These are phyloP conservation scores for Rhizoclosmatium globosum DNA, from an alignment of 192 early-diverging fungal genomes.

Conservation along the genomic window DNA sequence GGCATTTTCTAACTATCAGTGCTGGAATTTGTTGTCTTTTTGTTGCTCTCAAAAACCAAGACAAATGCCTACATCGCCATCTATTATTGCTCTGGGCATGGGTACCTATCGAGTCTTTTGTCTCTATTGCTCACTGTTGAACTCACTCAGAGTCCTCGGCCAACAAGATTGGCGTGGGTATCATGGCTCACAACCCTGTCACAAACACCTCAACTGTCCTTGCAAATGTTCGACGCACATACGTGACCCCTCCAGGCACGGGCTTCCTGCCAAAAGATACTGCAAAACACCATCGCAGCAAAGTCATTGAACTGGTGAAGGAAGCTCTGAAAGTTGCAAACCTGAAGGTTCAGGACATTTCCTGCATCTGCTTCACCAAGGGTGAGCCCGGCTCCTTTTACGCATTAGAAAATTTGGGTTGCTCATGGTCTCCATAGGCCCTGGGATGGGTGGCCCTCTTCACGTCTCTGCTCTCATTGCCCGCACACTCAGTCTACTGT, in stretches of 20 bases:
- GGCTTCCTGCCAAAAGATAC: constrained; percentile 97
- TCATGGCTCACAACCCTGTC: constrained; percentile 77
- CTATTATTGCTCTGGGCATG: constrained; percentile 18
- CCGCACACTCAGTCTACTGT: constrained; percentile 89
- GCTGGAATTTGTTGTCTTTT: not conserved
- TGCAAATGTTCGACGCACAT: constrained; percentile 91
- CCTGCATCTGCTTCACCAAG: constrained; percentile 96
- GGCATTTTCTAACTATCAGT: not conserved
- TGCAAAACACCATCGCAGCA: constrained; percentile 86
- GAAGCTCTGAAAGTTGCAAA: constrained; percentile 82
- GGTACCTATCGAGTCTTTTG: not conserved
- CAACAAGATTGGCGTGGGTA: constrained; percentile 97
- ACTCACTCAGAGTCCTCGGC: constrained; percentile 67
- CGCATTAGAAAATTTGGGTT: not conserved
- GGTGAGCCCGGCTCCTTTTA: constrained; percentile 48
- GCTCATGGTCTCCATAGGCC: constrained; percentile 62
- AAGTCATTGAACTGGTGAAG: constrained; percentile 76
- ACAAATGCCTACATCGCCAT: too few relatives aligned
- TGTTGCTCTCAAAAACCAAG: not conserved
- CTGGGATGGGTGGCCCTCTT: constrained; percentile 98
- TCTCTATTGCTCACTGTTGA: not conserved
- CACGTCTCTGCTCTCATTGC: constrained; percentile 90
- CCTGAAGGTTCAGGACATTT: constrained; percentile 77
- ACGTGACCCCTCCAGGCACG: constrained; percentile 95
- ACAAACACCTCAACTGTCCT: constrained; percentile 69